Evolutionary conservation across 1,284 basidiomycete genomes (phyloP).

Genomic region (Puccinia triticina): DNA sequence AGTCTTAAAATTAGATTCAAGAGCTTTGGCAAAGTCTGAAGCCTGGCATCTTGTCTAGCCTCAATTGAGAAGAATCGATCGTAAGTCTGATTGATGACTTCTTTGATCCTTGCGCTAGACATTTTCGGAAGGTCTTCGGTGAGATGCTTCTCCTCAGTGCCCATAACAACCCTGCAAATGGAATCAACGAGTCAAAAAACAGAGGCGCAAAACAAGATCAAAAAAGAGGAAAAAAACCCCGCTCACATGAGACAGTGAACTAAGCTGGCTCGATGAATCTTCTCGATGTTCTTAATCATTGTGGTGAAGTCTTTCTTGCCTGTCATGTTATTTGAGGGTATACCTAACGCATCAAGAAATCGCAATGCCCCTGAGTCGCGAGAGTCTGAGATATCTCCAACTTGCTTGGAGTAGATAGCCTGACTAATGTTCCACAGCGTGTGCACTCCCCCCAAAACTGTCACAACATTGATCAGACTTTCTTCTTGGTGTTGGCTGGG

Average conservation of each 20-base stretch:
- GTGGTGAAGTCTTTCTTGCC: conserved; percentile 17
- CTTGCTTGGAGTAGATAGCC: neutral
- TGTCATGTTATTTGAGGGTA: neutral
- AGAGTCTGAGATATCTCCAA: neutral
- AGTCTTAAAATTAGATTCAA: neutral
- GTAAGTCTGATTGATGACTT: no score
- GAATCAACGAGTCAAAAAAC: neutral
- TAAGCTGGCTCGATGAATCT: neutral
- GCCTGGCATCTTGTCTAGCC: neutral
- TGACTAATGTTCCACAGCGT: conserved; percentile 13
- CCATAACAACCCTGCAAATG: neutral
- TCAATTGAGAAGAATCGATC: neutral
- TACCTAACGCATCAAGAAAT: neutral
- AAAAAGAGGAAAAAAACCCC: no score
- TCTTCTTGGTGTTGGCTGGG: neutral
- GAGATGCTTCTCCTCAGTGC: neutral
- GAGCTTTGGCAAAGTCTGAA: neutral
- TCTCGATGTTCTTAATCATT: conserved; percentile 2
- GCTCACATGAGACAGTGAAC: neutral
- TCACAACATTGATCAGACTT: neutral
- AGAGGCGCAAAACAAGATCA: no score
- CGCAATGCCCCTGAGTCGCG: conserved; percentile 7
- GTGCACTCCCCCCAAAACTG: neutral
- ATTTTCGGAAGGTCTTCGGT: neutral
- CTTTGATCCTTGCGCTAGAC: no score